These are phyloP conservation scores for Exophiala sideris DNA, from an alignment of 2,329 filamentous ascomycete species.

Conservation along the genomic window DNA sequence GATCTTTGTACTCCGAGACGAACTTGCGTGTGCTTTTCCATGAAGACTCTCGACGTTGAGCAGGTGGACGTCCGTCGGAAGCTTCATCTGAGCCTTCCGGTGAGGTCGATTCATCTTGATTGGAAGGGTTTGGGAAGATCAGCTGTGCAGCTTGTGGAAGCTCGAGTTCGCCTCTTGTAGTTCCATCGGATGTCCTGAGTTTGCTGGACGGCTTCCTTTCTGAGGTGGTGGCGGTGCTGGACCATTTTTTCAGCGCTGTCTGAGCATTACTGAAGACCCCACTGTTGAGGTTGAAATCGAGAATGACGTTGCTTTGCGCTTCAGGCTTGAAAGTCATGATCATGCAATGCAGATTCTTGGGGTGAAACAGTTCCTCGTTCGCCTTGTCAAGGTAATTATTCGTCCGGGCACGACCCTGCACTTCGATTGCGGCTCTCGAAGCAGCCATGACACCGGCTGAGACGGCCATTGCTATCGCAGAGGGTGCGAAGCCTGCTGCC, in stretches of 20 bases:
- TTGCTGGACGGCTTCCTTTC: no score
- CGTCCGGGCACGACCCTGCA: conserved; percentile 33
- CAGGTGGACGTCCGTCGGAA: no score
- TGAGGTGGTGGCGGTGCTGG: no score
- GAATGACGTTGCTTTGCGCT: conserved; percentile 21
- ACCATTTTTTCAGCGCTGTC: no score
- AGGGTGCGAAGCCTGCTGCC: conserved; percentile 4
- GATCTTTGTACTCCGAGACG: background rate
- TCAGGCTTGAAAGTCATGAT: conserved; percentile 52
- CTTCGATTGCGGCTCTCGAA: conserved; percentile 18
- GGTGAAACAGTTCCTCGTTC: conserved; percentile 56
- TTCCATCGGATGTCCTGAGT: no score
- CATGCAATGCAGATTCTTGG: conserved; percentile 52
- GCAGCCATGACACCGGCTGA: conserved; percentile 5
- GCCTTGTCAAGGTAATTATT: conserved; percentile 55
- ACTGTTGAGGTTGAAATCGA: background rate
- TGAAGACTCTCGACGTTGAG: background rate
- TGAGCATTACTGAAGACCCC: no score
- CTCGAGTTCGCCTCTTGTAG: no score
- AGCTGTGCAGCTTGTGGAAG: no score
- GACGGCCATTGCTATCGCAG: conserved; percentile 4
- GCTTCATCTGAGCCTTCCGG: no score
- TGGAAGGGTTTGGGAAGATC: no score
- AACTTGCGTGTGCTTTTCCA: background rate
- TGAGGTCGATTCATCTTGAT: no score